phyloP scores from a whole-genome alignment of 106 monocot species.

The Allium fistulosum region DNA sequence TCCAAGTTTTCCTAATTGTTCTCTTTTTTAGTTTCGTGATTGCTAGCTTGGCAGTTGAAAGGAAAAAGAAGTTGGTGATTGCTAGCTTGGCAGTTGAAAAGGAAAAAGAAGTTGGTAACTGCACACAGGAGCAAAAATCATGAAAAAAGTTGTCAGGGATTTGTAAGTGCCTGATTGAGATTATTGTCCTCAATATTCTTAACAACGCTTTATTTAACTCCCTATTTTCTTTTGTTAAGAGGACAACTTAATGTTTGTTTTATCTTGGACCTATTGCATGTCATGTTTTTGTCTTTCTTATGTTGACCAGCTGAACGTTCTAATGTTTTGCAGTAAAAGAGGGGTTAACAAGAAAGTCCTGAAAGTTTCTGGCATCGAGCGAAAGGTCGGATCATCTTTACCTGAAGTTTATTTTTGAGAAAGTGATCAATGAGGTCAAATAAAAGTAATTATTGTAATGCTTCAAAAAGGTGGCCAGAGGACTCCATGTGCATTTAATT shows the following conservation, averaged over 20 bases:
- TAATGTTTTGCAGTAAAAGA: conserved; percentile 63
- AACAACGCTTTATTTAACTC: too few species aligned
- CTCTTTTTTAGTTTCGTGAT: too few species aligned
- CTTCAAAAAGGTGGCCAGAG: not conserved
- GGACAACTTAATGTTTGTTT: not conserved
- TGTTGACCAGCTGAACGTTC: too few species aligned
- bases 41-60: too few species aligned
- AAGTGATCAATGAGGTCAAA: not conserved
- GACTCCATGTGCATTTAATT: too few species aligned
- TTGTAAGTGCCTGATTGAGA: conserved; percentile 36
- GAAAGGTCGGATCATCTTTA: conserved; percentile 43
- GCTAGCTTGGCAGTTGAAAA: not conserved
- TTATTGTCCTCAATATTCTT: too few species aligned
- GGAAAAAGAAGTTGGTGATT: not conserved
- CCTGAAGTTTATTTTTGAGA: not conserved
- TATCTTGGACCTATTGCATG: not conserved
- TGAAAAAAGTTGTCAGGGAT: conserved; percentile 95
- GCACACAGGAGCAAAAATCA: conserved; percentile 11
- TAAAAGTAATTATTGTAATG: not conserved
- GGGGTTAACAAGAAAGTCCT: conserved; percentile 93
- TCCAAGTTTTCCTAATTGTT: too few species aligned
- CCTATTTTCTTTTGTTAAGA: too few species aligned
- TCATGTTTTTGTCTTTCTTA: not conserved
- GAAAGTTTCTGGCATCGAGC: conserved; percentile 78
- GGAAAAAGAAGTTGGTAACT: not conserved